These are phyloP conservation scores for Ganoderma boninense DNA, from an alignment of 1,284 basidiomycete genomes.

Conservation along the genomic window DNA sequence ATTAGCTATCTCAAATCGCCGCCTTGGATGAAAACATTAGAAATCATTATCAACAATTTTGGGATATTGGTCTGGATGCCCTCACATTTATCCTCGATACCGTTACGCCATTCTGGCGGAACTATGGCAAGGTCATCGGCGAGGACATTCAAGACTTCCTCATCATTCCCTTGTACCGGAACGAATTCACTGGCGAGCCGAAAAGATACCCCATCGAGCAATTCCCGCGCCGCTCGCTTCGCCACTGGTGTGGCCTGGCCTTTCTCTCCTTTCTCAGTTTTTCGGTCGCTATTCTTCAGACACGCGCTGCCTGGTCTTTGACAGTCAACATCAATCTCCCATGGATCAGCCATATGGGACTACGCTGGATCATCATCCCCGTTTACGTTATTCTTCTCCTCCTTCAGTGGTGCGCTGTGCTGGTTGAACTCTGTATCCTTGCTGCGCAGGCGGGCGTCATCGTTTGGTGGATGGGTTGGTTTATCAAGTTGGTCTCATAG, in stretches of 20 bases:
- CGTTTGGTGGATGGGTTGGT: slow-evolving; percentile 78
- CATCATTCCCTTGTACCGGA: slow-evolving; percentile 80
- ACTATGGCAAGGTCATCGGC: slow-evolving; percentile 78
- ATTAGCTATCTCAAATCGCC: slow-evolving; percentile 70
- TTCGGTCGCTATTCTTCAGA: slow-evolving; percentile 58
- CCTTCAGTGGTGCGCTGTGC: slow-evolving; percentile 69
- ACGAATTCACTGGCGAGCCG: slow-evolving; percentile 80
- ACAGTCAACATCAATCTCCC: slow-evolving; percentile 56
- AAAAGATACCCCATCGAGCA: slow-evolving; percentile 67
- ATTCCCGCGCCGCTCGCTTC: slow-evolving; percentile 68
- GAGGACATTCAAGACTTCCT: slow-evolving; percentile 80
- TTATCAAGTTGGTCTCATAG: slow-evolving; percentile 57
- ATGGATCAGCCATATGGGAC: slow-evolving; percentile 62
- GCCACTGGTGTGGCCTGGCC: slow-evolving; percentile 71
- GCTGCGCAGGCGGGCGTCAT: slow-evolving; percentile 63
- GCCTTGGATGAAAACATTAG: slow-evolving; percentile 77
- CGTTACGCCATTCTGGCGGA: slow-evolving; percentile 80
- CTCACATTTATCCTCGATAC: slow-evolving; percentile 77
- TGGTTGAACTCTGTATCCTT: slow-evolving; percentile 62
- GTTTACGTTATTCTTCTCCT: slow-evolving; percentile 65
- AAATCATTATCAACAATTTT: slow-evolving; percentile 78
- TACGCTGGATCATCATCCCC: slow-evolving; percentile 68
- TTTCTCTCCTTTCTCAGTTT: slow-evolving; percentile 57
- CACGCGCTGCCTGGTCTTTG: slow-evolving; percentile 60
- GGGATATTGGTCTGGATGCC: slow-evolving; percentile 79